phyloP scores from a whole-genome alignment of 176 grass and related monocot genomes.

The Oryza officinalis region DNA sequence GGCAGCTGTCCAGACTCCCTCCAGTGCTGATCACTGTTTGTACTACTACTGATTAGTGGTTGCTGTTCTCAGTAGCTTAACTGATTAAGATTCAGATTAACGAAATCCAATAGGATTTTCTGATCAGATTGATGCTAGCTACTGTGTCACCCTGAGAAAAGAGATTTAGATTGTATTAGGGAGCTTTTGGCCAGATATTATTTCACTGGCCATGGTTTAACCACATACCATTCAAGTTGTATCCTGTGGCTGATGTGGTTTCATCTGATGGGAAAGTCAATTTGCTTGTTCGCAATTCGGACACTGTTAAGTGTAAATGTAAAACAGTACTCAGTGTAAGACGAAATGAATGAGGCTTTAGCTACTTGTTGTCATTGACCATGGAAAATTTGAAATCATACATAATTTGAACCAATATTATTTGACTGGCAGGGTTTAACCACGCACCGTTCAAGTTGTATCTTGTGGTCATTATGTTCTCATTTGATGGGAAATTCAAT shows the following conservation, averaged over 20 bases:
- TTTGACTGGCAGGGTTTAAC: not conserved
- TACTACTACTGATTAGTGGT: not conserved
- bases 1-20: constrained; percentile 1
- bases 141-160: not conserved
- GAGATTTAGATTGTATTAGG: not conserved
- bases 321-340: too few relatives aligned
- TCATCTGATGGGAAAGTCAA: too few relatives aligned
- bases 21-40: not conserved
- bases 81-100: not conserved
- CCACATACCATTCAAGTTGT: not conserved
- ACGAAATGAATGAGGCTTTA: too few relatives aligned
- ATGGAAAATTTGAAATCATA: too few relatives aligned
- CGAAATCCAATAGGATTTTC: not conserved
- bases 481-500: not conserved
- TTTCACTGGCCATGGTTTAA: not conserved
- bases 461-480: not conserved
- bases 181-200: not conserved
- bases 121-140: not conserved
- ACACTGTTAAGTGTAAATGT: too few relatives aligned
- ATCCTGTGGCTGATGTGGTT: not conserved
- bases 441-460: not conserved
- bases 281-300: too few relatives aligned
- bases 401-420: not conserved
- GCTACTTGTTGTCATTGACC: too few relatives aligned
- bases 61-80: not conserved